Percentiles rank a stretch among this genome's conserved stretches.
These are phyloP conservation scores for Anisodus tanguticus DNA, from an alignment of 257 asterid genomes.

Conservation along the genomic window DNA sequence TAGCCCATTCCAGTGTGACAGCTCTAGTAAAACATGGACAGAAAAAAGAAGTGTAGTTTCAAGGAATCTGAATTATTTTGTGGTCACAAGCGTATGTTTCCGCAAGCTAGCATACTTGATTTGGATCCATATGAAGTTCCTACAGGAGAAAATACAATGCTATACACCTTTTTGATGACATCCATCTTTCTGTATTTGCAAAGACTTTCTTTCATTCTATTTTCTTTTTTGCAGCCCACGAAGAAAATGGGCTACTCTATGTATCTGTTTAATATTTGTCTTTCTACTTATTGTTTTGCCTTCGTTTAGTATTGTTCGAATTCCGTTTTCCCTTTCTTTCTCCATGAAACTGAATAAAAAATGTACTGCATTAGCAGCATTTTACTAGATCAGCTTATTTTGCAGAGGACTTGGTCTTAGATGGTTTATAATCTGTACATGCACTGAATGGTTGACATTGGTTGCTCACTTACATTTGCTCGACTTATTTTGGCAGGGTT, in stretches of 20 bases:
- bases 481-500: conserved; percentile 57
- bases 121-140: background rate
- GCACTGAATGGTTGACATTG: background rate
- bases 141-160: background rate
- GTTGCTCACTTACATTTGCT: conserved; percentile 13
- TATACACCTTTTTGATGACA: background rate
- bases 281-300: background rate
- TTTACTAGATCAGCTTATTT: background rate
- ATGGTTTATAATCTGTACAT: background rate
- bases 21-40: background rate
- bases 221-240: background rate
- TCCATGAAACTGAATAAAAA: background rate
- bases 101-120: conserved; percentile 15
- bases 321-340: background rate
- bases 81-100: background rate
- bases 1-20: background rate
- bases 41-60: background rate
- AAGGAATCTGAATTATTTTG: conserved; percentile 14
- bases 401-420: background rate
- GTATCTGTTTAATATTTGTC: conserved; percentile 1
- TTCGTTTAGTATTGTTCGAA: background rate
- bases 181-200: conserved; percentile 14
- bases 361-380: conserved; percentile 11
- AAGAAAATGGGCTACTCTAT: background rate
- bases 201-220: background rate